Evolutionary conservation across 2,329 filamentous ascomycete genomes (phyloP), one percentile per base, ranked within the genome.

Genomic region (Penicillium frequentans): DNA sequence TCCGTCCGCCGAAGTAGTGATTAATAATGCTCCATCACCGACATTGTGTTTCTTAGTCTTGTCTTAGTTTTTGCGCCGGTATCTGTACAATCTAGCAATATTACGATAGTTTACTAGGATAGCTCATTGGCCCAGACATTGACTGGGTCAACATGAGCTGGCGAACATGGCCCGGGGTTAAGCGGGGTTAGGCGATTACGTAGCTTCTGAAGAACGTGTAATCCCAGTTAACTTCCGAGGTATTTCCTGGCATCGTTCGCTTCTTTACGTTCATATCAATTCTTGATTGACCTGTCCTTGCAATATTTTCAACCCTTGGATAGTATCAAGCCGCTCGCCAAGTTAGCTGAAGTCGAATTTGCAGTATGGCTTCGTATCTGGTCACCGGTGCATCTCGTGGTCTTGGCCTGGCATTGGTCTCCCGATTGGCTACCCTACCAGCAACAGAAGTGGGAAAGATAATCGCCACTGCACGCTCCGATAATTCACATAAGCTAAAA

Each of bases 401-500:
- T 14, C 59, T 77, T 1, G 74, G 75, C n/a, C 64, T 77, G 1
- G 72, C 66, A 5, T 58, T 77, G 3, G 62, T 66, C 2, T 54
- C 59, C 23, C 68, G 72, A 21, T 65, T 77, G 8, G 60, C 66
- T 7, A 57, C 67, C 3, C 62, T 72, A 13, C 73, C 76, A 2
- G 42, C 54, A 13, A 59, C 70, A 0, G 61, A 77, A 52, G 73
- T 79, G 24, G 64, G 67, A 49, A 74, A 67, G 13, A 64, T 82
- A 50, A 75, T 81, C 54, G 77, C 79, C 7, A 70, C 75, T 4
- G 69, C 74, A 2, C 76, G 79, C 42, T 65, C 65, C 21, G 66
- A 73, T 24, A 67, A 73, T 11, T 57, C 70, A 1, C 26, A 52
- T 1, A 66, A 55, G n/a, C 59, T 82, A 3, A 61, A 72, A 5